These are phyloP conservation scores for Entomortierella lignicola DNA, from an alignment of 192 early-diverging fungal species.

Conservation along the genomic window DNA sequence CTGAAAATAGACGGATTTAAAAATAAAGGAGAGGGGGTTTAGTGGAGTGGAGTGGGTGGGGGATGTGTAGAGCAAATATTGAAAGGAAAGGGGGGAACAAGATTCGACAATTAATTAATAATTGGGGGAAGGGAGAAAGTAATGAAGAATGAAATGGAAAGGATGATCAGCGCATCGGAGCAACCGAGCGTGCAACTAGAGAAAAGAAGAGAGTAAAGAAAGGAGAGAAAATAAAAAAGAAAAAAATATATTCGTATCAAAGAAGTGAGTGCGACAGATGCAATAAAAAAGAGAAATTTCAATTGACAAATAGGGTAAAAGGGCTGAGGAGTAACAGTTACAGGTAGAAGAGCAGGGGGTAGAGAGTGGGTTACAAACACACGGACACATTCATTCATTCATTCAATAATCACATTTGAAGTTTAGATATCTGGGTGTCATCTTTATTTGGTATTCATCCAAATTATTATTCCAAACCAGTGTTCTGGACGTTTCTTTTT, in stretches of 20 bases:
- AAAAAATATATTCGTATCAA: too few relatives aligned
- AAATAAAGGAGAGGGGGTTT: background rate
- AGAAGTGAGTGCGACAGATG: too few relatives aligned
- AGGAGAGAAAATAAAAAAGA: too few relatives aligned
- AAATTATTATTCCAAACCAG: too few relatives aligned
- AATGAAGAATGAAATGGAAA: too few relatives aligned
- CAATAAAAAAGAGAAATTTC: too few relatives aligned
- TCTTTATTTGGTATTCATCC: too few relatives aligned
- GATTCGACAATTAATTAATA: background rate
- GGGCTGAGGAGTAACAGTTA: background rate
- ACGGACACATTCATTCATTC: background rate
- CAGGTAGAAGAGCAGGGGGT: background rate
- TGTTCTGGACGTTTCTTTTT: too few relatives aligned
- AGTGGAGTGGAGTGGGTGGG: background rate
- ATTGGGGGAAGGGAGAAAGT: background rate
- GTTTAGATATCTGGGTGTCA: too few relatives aligned
- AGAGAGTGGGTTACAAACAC: background rate
- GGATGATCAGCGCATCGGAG: too few relatives aligned
- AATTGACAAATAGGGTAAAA: too few relatives aligned
- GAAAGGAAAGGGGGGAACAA: background rate
- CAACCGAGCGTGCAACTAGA: too few relatives aligned
- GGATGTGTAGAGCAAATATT: background rate
- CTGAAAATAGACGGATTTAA: background rate
- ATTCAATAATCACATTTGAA: background rate
- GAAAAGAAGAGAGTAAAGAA: background rate